These are phyloP conservation scores for Williopsis jadinii DNA, from an alignment of 1,139 yeast genomes.

Conservation along the genomic window DNA sequence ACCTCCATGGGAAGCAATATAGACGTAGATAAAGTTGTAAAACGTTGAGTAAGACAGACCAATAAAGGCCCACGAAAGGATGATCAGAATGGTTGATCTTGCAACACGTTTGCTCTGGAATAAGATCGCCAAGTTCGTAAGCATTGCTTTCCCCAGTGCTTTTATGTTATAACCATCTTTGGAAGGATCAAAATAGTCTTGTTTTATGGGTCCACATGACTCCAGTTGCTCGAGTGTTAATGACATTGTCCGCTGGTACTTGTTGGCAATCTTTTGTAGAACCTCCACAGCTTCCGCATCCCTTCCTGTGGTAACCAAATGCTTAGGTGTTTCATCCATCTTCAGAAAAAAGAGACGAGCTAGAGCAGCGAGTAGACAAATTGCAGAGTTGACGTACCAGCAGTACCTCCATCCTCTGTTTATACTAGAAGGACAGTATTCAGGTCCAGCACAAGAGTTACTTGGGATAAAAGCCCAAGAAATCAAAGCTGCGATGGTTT, in stretches of 20 bases:
- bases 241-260: constrained; percentile 36
- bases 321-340: constrained; percentile 45
- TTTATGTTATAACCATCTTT: constrained; percentile 14
- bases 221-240: constrained; percentile 39
- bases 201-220: constrained; percentile 35
- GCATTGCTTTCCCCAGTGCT: constrained; percentile 14
- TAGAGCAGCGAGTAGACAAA: constrained; percentile 37
- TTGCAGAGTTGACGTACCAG: constrained; percentile 41
- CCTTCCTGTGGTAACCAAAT: constrained; percentile 36
- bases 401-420: constrained; percentile 49
- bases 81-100: constrained; percentile 29
- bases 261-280: constrained; percentile 34
- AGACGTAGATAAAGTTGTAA: constrained; percentile 36
- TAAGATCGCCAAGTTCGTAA: constrained; percentile 25
- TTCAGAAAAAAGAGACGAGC: constrained; percentile 36
- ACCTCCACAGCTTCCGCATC: constrained; percentile 40
- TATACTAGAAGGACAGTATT: constrained; percentile 32
- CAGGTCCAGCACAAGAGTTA: constrained; percentile 21
- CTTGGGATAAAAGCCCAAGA: constrained; percentile 37
- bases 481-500: constrained; percentile 38
- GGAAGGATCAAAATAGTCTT: constrained; percentile 11
- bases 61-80: constrained; percentile 35
- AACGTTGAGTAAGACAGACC: constrained; percentile 39
- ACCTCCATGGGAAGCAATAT: constrained; percentile 37
- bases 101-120: constrained; percentile 28